These are phyloP conservation scores for Tricholoma bakamatsutake DNA, from an alignment of 768 basidiomycete genomes.

Conservation along the genomic window DNA sequence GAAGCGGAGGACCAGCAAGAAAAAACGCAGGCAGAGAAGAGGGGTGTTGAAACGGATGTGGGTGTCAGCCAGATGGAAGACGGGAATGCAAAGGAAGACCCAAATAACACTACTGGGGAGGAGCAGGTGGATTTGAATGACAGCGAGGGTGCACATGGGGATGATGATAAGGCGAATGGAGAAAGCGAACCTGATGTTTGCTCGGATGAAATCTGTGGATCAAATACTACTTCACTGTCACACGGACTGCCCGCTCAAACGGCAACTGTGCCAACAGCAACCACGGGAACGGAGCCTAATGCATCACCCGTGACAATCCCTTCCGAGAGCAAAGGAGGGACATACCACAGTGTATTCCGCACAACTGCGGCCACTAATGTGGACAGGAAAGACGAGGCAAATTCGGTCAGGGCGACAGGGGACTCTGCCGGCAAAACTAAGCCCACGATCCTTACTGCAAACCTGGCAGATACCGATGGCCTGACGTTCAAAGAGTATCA, in stretches of 20 bases:
- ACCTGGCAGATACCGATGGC: neutral
- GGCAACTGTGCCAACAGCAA: neutral
- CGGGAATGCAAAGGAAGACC: neutral
- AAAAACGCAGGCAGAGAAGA: neutral
- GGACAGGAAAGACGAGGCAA: neutral
- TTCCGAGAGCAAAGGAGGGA: constrained; percentile 1
- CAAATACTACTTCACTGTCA: neutral
- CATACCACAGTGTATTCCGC: constrained; percentile 10
- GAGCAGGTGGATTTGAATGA: neutral
- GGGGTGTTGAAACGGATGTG: neutral
- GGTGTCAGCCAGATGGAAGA: no score
- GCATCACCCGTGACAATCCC: neutral
- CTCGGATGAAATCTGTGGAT: neutral
- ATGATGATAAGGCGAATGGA: neutral
- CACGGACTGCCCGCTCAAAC: neutral
- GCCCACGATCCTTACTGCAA: neutral
- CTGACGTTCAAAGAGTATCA: constrained; percentile 12
- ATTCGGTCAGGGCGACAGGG: neutral
- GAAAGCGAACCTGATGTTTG: neutral
- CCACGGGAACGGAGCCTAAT: neutral
- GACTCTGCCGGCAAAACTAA: neutral
- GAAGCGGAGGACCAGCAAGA: neutral
- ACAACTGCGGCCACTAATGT: neutral
- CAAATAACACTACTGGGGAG: no score
- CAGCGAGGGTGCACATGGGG: neutral